Evolutionary conservation across 2,329 filamentous ascomycete species (phyloP).

Genomic region (Periconia sp.): DNA sequence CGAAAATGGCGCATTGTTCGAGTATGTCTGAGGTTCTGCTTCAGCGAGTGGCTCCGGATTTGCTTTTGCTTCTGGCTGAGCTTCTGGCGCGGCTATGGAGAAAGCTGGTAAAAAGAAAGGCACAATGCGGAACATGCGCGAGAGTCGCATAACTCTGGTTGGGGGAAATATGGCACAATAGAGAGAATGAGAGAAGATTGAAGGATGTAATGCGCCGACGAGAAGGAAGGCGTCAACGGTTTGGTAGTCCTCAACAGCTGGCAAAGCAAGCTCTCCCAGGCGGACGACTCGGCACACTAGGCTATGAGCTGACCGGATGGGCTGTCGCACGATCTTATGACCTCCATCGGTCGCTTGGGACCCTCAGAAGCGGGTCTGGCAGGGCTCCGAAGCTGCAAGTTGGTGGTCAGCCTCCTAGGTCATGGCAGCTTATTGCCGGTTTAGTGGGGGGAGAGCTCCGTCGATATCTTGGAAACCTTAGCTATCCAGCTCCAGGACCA

Average conservation of each 20-base stretch:
- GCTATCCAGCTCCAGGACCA: constrained; percentile 2
- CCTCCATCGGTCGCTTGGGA: constrained; percentile 24
- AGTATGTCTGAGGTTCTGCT: constrained; percentile 33
- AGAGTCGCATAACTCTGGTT: constrained; percentile 21
- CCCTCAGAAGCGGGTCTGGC: constrained; percentile 23
- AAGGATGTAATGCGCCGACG: not conserved
- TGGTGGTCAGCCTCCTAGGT: constrained; percentile 36
- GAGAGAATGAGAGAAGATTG: not conserved
- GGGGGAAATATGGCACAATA: not conserved
- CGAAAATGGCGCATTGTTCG: constrained; percentile 47
- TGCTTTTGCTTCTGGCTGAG: constrained; percentile 27
- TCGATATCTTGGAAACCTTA: not conserved
- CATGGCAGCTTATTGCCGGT: constrained; percentile 32
- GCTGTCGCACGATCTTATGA: constrained; percentile 31
- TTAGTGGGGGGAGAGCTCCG: constrained; percentile 9
- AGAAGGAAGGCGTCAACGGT: constrained; percentile 1
- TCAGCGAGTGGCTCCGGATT: constrained; percentile 22
- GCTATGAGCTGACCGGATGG: not conserved
- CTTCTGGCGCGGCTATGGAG: constrained; percentile 29
- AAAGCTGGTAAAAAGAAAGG: constrained; percentile 18
- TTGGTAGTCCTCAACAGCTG: constrained; percentile 13
- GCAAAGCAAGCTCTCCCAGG: constrained; percentile 2
- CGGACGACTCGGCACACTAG: not conserved
- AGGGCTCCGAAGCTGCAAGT: constrained; percentile 34
- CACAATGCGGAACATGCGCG: constrained; percentile 13